phyloP scores from a whole-genome alignment of 441 rosid genomes.

The Pelargonium fulgidum region DNA sequence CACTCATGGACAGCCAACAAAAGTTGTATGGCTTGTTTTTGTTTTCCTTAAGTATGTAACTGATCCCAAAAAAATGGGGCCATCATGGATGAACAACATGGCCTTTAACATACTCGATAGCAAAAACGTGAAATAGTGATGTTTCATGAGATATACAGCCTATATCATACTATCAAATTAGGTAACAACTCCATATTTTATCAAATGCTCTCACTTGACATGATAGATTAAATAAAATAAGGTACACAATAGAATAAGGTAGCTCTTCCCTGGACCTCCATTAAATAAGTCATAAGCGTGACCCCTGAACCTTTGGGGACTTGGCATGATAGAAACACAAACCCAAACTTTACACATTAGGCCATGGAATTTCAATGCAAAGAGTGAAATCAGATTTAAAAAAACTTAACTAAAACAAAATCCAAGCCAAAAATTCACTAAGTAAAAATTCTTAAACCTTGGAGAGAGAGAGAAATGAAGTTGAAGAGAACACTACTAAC shows the following conservation, averaged over 20 bases:
- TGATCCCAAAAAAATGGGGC: background rate
- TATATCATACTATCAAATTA: background rate
- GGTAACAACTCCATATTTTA: background rate
- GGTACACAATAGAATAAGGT: too few relatives aligned
- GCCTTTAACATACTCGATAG: background rate
- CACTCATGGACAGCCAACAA: background rate
- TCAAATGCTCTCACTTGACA: background rate
- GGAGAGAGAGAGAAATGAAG: background rate
- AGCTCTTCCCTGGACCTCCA: too few relatives aligned
- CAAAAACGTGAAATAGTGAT: background rate
- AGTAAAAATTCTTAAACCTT: background rate
- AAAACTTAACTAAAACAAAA: background rate
- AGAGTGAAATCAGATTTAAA: background rate
- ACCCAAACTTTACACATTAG: background rate
- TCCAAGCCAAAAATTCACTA: background rate
- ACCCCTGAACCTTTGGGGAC: too few relatives aligned
- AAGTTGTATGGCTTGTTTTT: background rate
- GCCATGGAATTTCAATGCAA: background rate
- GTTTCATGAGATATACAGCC: background rate
- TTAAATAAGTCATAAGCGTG: too few relatives aligned
- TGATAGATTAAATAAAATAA: background rate
- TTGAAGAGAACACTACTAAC: conserved; percentile 28
- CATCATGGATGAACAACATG: background rate
- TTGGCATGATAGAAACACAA: too few relatives aligned
- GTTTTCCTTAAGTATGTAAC: background rate